Evolutionary conservation across 1,284 basidiomycete genomes (phyloP).

Genomic region (Austroboletus novae-zelandiae): DNA sequence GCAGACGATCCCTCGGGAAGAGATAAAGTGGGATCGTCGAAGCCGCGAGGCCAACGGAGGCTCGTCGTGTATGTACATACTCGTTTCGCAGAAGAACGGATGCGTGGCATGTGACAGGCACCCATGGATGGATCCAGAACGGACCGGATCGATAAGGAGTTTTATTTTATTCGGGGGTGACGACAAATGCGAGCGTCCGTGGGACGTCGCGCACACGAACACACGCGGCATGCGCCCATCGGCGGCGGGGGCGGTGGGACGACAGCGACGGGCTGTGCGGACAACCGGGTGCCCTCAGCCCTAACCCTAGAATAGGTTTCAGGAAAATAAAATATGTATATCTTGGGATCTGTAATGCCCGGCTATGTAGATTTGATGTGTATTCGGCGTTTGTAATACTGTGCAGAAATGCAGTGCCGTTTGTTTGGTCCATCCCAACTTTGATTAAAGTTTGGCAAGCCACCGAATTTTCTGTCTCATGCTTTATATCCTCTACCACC

Average conservation of each 20-base stretch:
- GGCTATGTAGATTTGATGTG: slow-evolving; percentile 6
- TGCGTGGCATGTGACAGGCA: too few species aligned
- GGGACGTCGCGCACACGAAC: slow-evolving; percentile 12
- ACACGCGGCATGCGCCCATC: slow-evolving; percentile 22
- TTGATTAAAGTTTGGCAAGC: slow-evolving; percentile 26
- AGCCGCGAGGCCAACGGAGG: slow-evolving; percentile 2
- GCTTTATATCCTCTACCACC: slow-evolving; percentile 37
- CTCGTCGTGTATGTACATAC: too few species aligned
- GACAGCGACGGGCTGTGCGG: slow-evolving; percentile 19
- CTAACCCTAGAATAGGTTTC: slow-evolving; percentile 25
- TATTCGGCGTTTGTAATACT: slow-evolving; percentile 11
- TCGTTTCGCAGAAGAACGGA: too few species aligned
- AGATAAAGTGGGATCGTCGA: slow-evolving; percentile 14
- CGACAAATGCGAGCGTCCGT: neutral
- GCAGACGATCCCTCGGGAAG: neutral
- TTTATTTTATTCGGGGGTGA: too few species aligned
- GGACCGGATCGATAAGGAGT: too few species aligned
- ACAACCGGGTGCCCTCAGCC: slow-evolving; percentile 21
- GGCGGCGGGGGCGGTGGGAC: slow-evolving; percentile 8
- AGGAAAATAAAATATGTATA: neutral
- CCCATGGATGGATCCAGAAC: too few species aligned
- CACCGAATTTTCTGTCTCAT: slow-evolving; percentile 27
- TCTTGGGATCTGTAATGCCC: neutral
- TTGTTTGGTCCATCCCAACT: slow-evolving; percentile 32
- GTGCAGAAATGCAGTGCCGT: slow-evolving; percentile 9